These are phyloP conservation scores for Sporisorium exsertum DNA, from an alignment of 1,284 basidiomycete species.

Conservation along the genomic window DNA sequence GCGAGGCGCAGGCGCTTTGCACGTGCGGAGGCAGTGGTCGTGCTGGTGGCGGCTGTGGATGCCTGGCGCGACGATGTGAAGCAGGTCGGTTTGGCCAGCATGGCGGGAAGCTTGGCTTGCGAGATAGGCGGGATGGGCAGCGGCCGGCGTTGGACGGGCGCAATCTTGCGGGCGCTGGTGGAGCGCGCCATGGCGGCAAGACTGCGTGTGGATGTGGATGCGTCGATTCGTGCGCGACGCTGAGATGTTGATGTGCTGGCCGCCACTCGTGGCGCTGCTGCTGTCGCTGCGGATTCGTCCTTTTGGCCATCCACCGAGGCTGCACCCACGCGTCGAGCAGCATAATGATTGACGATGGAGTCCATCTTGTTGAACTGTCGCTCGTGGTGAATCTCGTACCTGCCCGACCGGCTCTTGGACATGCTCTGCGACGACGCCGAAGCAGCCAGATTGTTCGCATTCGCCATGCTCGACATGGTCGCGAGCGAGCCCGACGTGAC, in stretches of 20 bases:
- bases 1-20: conserved; percentile 41
- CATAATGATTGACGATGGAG: conserved; percentile 57
- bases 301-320: background rate
- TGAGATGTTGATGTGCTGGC: conserved; percentile 11
- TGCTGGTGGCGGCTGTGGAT: conserved; percentile 7
- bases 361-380: conserved; percentile 56
- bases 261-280: conserved; percentile 4
- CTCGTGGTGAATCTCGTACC: conserved; percentile 54
- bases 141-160: conserved; percentile 18
- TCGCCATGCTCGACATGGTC: conserved; percentile 34
- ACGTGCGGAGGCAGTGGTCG: conserved; percentile 13
- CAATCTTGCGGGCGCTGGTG: conserved; percentile 21
- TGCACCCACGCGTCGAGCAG: conserved; percentile 42
- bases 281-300: background rate
- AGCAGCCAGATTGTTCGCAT: conserved; percentile 21
- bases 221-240: conserved; percentile 23
- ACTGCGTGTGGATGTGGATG: conserved; percentile 39
- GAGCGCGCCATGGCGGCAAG: conserved; percentile 31
- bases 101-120: conserved; percentile 22
- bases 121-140: conserved; percentile 26
- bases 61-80: conserved; percentile 15
- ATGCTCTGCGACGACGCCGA: conserved; percentile 35
- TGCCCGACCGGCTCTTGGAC: conserved; percentile 32
- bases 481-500: conserved; percentile 31
- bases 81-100: conserved; percentile 1